Evolutionary conservation across 805 yeast species (phyloP).

Genomic region (Scheffersomyces stipitis): DNA sequence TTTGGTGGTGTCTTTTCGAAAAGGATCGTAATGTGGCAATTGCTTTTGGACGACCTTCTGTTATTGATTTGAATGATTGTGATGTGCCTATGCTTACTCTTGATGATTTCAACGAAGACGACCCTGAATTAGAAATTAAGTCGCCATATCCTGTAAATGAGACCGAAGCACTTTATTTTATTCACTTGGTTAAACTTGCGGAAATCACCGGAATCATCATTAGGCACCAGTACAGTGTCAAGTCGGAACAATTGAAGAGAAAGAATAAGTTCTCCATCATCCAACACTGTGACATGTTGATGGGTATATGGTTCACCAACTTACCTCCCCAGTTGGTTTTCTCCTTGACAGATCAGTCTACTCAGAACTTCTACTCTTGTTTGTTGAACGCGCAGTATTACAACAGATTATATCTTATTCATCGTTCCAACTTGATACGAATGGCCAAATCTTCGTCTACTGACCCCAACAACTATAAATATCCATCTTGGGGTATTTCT

Average conservation of each 20-base stretch:
- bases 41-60: constrained; percentile 72
- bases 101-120: constrained; percentile 63
- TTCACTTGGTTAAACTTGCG: constrained; percentile 62
- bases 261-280: constrained; percentile 44
- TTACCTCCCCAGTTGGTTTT: constrained; percentile 65
- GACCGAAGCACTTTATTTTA: constrained; percentile 55
- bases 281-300: constrained; percentile 70
- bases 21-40: constrained; percentile 70
- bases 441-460: constrained; percentile 44
- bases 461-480: constrained; percentile 44
- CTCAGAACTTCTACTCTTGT: constrained; percentile 58
- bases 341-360: constrained; percentile 52
- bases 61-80: constrained; percentile 69
- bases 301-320: constrained; percentile 74
- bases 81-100: constrained; percentile 70
- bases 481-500: constrained; percentile 79
- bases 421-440: constrained; percentile 62
- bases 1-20: constrained; percentile 77
- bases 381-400: constrained; percentile 69
- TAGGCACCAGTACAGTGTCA: constrained; percentile 68
- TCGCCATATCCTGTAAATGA: constrained; percentile 47
- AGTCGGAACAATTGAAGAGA: constrained; percentile 55
- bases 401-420: constrained; percentile 67
- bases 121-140: constrained; percentile 34
- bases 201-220: constrained; percentile 71